Percentiles rank a stretch among this genome's conserved stretches.
These are phyloP conservation scores for Arachis stenosperma DNA, from an alignment of 306 rosid species.

Conservation along the genomic window DNA sequence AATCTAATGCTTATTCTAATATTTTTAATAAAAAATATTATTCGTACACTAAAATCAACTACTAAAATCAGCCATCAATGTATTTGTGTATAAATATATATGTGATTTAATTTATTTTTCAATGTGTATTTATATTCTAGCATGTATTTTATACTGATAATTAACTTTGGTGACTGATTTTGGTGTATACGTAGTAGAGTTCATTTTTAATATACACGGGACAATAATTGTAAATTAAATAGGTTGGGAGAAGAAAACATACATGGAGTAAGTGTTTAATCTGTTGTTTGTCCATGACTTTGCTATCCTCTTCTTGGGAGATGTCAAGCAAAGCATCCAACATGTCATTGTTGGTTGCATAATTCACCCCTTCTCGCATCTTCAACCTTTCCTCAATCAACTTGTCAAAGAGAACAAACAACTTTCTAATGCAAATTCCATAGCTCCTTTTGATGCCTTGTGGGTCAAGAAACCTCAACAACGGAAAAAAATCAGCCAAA, in stretches of 20 bases:
- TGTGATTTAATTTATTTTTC: no score
- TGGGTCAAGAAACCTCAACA: neutral
- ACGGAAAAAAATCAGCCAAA: conserved; percentile 1
- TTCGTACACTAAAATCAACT: no score
- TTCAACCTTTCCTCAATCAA: conserved; percentile 10
- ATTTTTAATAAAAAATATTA: no score
- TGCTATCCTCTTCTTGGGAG: neutral
- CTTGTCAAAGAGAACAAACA: neutral
- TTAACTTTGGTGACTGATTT: no score
- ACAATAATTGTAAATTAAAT: neutral
- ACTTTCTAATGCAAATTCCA: neutral
- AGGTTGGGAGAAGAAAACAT: neutral
- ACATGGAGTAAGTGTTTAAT: neutral
- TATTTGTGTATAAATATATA: no score
- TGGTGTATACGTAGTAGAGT: no score
- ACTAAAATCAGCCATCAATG: no score
- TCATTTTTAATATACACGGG: no score
- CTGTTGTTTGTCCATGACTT: neutral
- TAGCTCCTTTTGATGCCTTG: neutral
- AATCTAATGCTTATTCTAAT: no score
- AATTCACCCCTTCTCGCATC: neutral
- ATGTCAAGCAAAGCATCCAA: conserved; percentile 2
- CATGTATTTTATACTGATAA: no score
- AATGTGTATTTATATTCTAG: no score
- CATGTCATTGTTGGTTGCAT: conserved; percentile 8